Base-by-base conservation (phyloP, 345 rosid genomes). In the Arabidopsis arenosa region DNA sequence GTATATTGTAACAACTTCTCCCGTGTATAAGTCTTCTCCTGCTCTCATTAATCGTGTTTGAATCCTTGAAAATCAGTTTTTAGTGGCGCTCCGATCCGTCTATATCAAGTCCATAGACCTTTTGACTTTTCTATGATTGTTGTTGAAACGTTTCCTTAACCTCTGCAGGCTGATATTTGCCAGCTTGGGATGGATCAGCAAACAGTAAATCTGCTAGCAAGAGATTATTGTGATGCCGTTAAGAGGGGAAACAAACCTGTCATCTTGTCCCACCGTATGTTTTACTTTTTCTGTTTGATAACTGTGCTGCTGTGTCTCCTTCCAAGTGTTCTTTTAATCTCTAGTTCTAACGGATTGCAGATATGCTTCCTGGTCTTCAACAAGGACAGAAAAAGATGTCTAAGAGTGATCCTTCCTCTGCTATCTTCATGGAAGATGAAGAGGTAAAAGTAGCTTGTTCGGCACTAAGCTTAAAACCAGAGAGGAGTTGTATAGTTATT, bases 321-420 rank as follows among this genome's bases (percentile, higher is more conserved):
- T 40, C 23, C 36, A 6, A 7, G 12, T 11, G 0, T n/a, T 66
- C 14, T n/a, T n/a, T 33, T 53, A 51, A 62, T 17, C 43, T 73
- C 11, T 70, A 48, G 69, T 61, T 70, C 11, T 49, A 40, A 44
- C 69, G 57, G 3, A 17, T 40, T 82, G 68, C 85, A 92, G 98
- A 90, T 82, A 89, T 94, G 98, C 87, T 92, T 53, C 92, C 96
- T 63, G 97, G 96, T 78, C 90, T 91, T 49, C 93, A 84, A 80
- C 89, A 91, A 85, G 94, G 97, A 68, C 97, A 91, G 78, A 88
- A 86, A 67, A 93, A 93, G 83, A 93, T 93, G 96, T 89, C 94
- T 44, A 93, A 91, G 68, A 87, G 90, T 80, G 96, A 91, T 82
- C 93, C 96, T 18, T 75, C 86, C 28, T 93, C 98, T 68, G 79